A percentile compares a stretch with the other conserved stretches of the same genome.
Evolutionary conservation across 163 green algal species (phyloP).

Genomic region (Scenedesmus sp.): DNA sequence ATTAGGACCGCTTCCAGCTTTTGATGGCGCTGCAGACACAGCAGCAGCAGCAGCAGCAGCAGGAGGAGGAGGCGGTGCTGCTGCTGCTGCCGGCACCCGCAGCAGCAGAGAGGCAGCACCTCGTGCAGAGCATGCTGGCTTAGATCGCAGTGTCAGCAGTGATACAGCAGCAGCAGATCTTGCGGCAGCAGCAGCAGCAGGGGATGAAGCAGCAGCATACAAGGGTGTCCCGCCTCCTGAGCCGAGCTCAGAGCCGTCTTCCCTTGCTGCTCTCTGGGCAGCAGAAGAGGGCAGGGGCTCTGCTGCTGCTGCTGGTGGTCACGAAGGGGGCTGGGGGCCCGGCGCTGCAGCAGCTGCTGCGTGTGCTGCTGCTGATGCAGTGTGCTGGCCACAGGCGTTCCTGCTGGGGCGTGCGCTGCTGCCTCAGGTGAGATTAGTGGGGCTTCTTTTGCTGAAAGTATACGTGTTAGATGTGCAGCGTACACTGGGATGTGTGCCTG

Average conservation of each 20-base stretch:
- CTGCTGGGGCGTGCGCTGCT: conserved; percentile 1
- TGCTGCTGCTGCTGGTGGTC: neutral
- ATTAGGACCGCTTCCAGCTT: neutral
- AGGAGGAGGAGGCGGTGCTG: conserved; percentile 21
- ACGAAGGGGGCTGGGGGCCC: neutral
- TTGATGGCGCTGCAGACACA: neutral
- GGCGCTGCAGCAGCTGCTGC: neutral
- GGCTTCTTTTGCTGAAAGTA: no score
- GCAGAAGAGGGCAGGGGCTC: neutral
- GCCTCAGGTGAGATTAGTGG: neutral
- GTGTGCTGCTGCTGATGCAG: conserved; percentile 8
- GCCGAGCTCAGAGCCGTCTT: conserved; percentile 18
- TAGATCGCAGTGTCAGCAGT: neutral
- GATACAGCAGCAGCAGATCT: neutral
- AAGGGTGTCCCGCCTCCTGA: conserved; percentile 33
- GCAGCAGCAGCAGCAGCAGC: neutral
- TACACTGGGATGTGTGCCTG: no score
- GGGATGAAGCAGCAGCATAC: neutral
- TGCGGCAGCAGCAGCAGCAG: neutral
- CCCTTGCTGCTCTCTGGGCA: conserved; percentile 16
- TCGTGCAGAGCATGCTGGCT: neutral
- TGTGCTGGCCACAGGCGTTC: conserved; percentile 48
- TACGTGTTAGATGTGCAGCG: no score
- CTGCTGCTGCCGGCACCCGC: conserved; percentile 11
- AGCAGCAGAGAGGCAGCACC: neutral